phyloP scores from a whole-genome alignment of 805 yeast genomes.

The Kluyveromyces nonfermentans region DNA sequence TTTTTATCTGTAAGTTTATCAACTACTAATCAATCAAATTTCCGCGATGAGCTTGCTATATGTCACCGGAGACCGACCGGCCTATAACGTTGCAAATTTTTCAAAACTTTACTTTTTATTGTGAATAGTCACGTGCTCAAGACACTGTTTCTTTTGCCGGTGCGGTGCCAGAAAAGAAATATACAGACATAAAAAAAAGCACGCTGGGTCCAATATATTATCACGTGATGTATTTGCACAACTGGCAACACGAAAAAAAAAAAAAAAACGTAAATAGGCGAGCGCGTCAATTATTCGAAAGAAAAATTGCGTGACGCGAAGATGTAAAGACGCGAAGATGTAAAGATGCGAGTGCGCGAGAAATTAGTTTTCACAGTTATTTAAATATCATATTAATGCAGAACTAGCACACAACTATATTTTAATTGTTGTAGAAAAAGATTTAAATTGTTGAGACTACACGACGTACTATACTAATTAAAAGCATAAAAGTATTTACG shows the following conservation, averaged over 20 bases:
- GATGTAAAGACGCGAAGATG: not conserved
- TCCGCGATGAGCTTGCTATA: not conserved
- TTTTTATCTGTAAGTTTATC: no score
- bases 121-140: not conserved
- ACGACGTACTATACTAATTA: no score
- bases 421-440: no score
- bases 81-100: not conserved
- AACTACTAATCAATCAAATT: no score
- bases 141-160: not conserved
- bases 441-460: no score
- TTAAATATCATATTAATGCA: not conserved
- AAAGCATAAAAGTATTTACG: no score
- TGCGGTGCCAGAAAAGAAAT: not conserved
- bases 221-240: not conserved
- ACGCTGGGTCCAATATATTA: no score
- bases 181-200: no score
- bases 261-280: not conserved
- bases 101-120: not conserved
- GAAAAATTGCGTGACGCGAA: not conserved
- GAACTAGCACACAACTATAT: no score
- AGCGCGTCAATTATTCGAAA: not conserved
- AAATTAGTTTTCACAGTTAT: no score
- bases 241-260: not conserved
- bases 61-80: no score
- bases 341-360: not conserved